Conservation (phyloP, 2,329 filamentous ascomycete genomes). For the Colletotrichum shisoi region DNA sequence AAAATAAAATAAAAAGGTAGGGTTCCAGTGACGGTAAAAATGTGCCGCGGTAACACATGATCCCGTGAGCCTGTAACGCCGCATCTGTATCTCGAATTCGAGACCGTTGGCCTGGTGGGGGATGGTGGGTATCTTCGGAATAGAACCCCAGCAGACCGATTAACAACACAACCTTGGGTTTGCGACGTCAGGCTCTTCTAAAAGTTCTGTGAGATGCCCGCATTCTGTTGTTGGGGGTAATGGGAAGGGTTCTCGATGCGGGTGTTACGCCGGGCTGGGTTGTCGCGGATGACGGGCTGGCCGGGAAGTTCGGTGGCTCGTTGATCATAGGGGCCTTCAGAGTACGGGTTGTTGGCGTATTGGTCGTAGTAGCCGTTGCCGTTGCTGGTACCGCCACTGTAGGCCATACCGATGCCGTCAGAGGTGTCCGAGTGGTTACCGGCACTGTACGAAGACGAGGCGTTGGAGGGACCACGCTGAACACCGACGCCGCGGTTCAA, state of each 20-base stretch:
- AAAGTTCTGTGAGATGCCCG: conserved; percentile 97
- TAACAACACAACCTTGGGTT: conserved; percentile 5
- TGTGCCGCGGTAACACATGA: conserved; percentile 16
- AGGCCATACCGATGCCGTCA: conserved; percentile 59
- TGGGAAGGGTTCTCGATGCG: conserved; percentile 91
- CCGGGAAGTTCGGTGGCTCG: conserved; percentile 56
- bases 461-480: conserved; percentile 89
- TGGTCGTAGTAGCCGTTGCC: conserved; percentile 65
- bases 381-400: conserved; percentile 46
- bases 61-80: conserved; percentile 32
- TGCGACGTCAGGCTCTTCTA: conserved; percentile 51
- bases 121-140: conserved; percentile 37
- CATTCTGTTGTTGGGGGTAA: conserved; percentile 90
- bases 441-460: conserved; percentile 92
- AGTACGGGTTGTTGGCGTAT: conserved; percentile 67
- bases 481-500: conserved; percentile 74
- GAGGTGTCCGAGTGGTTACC: conserved; percentile 77
- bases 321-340: conserved; percentile 52
- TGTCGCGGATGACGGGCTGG: conserved; percentile 90
- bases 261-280: conserved; percentile 89
- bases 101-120: conserved; percentile 25
- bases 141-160: conserved; percentile 29
- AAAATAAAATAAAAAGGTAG: conserved; percentile 20
- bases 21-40: neutral
- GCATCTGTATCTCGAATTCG: conserved; percentile 16